Evolutionary conservation across 306 rosid species (phyloP).

Genomic region (Pyrus bretschneideri): DNA sequence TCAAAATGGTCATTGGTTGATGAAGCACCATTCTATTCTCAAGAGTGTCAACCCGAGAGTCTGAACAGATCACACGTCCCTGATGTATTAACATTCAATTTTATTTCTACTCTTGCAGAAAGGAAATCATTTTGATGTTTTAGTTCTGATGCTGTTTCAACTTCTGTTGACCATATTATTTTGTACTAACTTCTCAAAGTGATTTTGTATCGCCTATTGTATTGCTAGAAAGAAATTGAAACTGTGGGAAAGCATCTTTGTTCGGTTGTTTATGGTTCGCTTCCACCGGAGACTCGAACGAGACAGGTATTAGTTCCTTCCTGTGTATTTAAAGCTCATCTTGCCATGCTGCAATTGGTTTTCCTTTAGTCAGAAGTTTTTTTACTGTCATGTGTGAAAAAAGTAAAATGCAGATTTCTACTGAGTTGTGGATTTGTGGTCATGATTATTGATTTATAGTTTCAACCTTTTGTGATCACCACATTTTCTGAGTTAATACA

Average conservation of each 20-base stretch:
- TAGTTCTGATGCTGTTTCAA: neutral
- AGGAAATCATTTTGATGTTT: neutral
- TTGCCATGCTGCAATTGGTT: constrained; percentile 12
- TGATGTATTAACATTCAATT: neutral
- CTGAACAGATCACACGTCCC: neutral
- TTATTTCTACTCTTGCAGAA: neutral
- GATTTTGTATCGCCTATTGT: constrained; percentile 2
- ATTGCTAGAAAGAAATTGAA: constrained; percentile 64
- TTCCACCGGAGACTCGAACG: constrained; percentile 97
- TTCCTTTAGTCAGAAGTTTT: neutral
- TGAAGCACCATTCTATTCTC: neutral
- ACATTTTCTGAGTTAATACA: constrained; percentile 26
- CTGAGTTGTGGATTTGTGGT: neutral
- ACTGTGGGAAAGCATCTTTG: constrained; percentile 69
- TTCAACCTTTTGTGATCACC: constrained; percentile 1
- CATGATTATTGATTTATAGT: constrained; percentile 18
- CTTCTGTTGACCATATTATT: neutral
- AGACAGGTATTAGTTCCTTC: constrained; percentile 64
- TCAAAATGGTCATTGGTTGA: neutral
- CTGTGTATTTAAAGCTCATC: constrained; percentile 4
- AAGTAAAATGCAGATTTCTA: neutral
- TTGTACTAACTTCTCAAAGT: constrained; percentile 18
- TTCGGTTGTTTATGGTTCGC: constrained; percentile 93
- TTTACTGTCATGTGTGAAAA: neutral
- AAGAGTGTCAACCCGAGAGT: neutral